Base-by-base conservation (phyloP, 129 eudicot genomes). In the Gnaphalium uliginosum region DNA sequence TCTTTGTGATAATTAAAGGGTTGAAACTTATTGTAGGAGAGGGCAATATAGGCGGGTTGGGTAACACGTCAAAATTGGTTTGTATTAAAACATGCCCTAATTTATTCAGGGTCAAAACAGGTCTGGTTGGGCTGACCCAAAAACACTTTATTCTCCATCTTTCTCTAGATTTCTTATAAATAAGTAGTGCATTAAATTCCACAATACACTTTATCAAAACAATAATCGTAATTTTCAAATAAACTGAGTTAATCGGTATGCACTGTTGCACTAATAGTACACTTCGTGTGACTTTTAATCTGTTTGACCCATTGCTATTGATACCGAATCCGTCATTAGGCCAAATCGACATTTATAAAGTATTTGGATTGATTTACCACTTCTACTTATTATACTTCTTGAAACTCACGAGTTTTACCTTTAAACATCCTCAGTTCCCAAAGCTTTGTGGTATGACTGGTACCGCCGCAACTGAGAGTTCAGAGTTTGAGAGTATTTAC, bases 401-500 rank as follows among this genome's bases (percentile, higher is more conserved):
- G 68, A 50, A 26, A 66, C 69, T 54, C 73, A 53, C 67, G 51
- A 51, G 59, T 81, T 72, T 68, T 24, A 81, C 15, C 68, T 46
- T 25, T 23, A 66, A 75, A 15, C 56, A 69, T 68, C 22, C 83
- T 57, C 79, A 95, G 99, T 95, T 95, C 76, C 99, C 99, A 61
- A 95, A 95, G 85, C 96, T 95, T 53, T 95, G 99, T 84, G 99
- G 99, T 85, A 95, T 95, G 99, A 95, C 99, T 66, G 99, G 99
- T 37, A 95, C 99, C 11, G 99, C 99, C 59, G 91, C 99, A 71
- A 91, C 99, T 9, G 99, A 95, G 84, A 89, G 87, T 68, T 87
- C 97, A 46, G 99, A 95, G 75, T 95, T 95, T 78, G 97, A 95
- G 81, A 95, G 99, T 79, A 95, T 95, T 54, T 95, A 91, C 96